Evolutionary conservation across 2,329 filamentous ascomycete genomes (phyloP).

Genomic region (Nothophoma quercina): DNA sequence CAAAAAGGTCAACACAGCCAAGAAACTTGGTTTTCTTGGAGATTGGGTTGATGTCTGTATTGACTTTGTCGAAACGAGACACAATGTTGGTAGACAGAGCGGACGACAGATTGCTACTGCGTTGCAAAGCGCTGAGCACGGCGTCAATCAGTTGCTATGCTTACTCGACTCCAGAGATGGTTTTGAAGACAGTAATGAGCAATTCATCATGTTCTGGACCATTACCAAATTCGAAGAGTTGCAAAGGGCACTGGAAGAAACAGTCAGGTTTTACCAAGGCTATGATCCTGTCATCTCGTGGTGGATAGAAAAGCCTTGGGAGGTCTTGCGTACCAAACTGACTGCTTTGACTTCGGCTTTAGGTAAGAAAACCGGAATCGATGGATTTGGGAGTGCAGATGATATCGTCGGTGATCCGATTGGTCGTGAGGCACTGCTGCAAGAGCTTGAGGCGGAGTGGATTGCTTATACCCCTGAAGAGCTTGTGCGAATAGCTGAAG

Average conservation of each 20-base stretch:
- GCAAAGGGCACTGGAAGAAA: slow-evolving; percentile 54
- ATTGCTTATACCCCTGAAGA: slow-evolving; percentile 67
- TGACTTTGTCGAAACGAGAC: slow-evolving; percentile 2
- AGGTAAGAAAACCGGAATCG: slow-evolving; percentile 55
- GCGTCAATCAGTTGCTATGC: not conserved
- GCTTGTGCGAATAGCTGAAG: slow-evolving; percentile 59
- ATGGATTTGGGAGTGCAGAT: slow-evolving; percentile 54
- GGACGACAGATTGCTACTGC: slow-evolving; percentile 5
- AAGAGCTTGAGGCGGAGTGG: slow-evolving; percentile 64
- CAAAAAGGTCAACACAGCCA: not conserved
- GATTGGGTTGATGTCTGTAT: slow-evolving; percentile 5
- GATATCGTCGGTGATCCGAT: slow-evolving; percentile 66
- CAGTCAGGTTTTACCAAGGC: slow-evolving; percentile 60
- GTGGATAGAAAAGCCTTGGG: slow-evolving; percentile 61
- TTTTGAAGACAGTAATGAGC: not conserved
- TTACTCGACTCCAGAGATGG: not conserved
- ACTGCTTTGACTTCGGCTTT: slow-evolving; percentile 49
- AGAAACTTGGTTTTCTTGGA: not conserved
- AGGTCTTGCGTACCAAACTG: slow-evolving; percentile 50
- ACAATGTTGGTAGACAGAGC: slow-evolving; percentile 6
- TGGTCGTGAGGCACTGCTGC: slow-evolving; percentile 59
- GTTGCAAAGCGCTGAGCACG: slow-evolving; percentile 2
- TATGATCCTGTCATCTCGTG: slow-evolving; percentile 66
- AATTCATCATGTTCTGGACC: slow-evolving; percentile 56
- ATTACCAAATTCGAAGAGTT: slow-evolving; percentile 54